phyloP scores from a whole-genome alignment of 2,329 filamentous ascomycete species.

The Leptographium galeiforme region DNA sequence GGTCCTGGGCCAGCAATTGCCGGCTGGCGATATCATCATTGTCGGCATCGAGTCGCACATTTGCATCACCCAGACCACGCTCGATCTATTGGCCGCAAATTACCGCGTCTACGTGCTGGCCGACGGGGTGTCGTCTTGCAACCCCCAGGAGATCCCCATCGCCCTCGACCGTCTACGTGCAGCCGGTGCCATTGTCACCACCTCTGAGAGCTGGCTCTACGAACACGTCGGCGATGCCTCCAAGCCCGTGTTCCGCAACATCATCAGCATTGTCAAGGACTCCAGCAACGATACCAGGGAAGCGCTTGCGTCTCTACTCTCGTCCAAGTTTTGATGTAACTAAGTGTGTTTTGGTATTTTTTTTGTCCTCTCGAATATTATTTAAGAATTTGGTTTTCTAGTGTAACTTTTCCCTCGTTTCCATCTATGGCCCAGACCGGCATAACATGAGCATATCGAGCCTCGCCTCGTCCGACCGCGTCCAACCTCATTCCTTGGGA shows the following conservation, averaged over 20 bases:
- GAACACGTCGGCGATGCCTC: conserved; percentile 76
- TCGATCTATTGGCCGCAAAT: conserved; percentile 63
- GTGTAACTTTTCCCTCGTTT: too few species aligned
- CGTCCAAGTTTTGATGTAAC: conserved; percentile 1
- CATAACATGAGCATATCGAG: too few species aligned
- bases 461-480: too few species aligned
- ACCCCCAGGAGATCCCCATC: conserved; percentile 65
- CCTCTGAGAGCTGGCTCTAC: conserved; percentile 81
- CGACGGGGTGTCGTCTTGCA: conserved; percentile 81
- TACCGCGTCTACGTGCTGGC: conserved; percentile 78
- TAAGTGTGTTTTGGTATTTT: neutral
- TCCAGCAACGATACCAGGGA: conserved; percentile 56
- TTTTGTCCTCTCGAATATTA: neutral
- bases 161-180: conserved; percentile 63
- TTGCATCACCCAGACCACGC: conserved; percentile 82
- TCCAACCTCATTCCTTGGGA: too few species aligned
- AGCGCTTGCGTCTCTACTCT: conserved; percentile 52
- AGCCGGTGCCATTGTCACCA: conserved; percentile 69
- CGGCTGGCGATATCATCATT: conserved; percentile 44
- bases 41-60: conserved; percentile 91
- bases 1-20: conserved; percentile 13
- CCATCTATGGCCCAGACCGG: too few species aligned
- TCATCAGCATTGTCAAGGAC: conserved; percentile 70
- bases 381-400: too few species aligned
- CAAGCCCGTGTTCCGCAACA: conserved; percentile 55